A percentile compares a stretch with the other conserved stretches of the same genome.
phyloP scores from a whole-genome alignment of 805 yeast genomes.

The Kregervanrija delftensis region DNA sequence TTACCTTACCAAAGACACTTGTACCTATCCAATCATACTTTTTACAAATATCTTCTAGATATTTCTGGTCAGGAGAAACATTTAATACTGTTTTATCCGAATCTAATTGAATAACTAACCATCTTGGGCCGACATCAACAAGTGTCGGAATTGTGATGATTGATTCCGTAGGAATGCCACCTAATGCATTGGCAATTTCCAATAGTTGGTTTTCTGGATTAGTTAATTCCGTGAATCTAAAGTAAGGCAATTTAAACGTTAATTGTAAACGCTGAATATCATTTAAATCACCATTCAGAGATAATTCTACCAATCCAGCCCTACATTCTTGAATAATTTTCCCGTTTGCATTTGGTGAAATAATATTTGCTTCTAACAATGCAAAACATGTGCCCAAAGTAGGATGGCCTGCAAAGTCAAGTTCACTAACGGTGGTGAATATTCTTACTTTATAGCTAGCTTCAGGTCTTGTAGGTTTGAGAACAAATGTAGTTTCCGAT shows the following conservation, averaged over 20 bases:
- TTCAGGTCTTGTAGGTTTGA: slow-evolving; percentile 29
- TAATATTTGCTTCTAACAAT: slow-evolving; percentile 26
- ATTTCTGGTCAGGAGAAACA: slow-evolving; percentile 26
- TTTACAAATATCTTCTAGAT: slow-evolving; percentile 15
- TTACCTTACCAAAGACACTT: slow-evolving; percentile 32
- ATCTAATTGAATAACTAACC: slow-evolving; percentile 34
- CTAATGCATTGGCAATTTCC: slow-evolving; percentile 1
- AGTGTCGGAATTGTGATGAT: slow-evolving; percentile 17
- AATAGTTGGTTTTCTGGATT: background rate
- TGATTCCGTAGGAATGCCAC: background rate
- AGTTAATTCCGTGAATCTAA: slow-evolving; percentile 3
- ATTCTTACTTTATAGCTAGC: slow-evolving; percentile 47
- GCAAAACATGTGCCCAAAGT: slow-evolving; percentile 48
- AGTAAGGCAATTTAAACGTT: background rate
- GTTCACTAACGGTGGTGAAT: slow-evolving; percentile 38
- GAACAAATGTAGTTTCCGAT: slow-evolving; percentile 51
- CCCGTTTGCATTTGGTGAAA: slow-evolving; percentile 11
- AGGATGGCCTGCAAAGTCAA: slow-evolving; percentile 64
- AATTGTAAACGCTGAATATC: background rate
- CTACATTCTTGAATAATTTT: slow-evolving; percentile 37
- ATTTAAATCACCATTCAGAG: background rate
- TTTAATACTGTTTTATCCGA: slow-evolving; percentile 27
- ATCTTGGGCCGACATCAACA: slow-evolving; percentile 39
- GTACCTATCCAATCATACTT: slow-evolving; percentile 28
- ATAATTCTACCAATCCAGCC: slow-evolving; percentile 35